Conservation (phyloP, 441 rosid genomes). For the Syzygium syzygioides region DNA sequence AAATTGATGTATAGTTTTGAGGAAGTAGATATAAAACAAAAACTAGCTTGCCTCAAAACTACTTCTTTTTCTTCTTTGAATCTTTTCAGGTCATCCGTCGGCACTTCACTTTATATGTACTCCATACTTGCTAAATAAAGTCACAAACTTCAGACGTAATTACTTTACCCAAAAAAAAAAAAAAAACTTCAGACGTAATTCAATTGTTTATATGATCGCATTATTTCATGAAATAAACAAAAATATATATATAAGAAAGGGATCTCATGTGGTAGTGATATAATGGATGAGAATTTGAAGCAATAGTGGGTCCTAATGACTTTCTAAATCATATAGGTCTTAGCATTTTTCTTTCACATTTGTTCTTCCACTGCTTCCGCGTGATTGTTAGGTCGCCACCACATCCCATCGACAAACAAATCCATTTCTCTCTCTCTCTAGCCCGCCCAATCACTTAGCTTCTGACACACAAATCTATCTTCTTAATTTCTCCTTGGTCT, state of each 20-base stretch:
- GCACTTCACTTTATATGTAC: not conserved
- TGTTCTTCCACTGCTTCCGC: no score
- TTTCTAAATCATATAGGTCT: not conserved
- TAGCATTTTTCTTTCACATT: not conserved
- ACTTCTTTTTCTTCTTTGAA: no score
- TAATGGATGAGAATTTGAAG: not conserved
- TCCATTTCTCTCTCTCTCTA: no score
- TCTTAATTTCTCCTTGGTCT: no score
- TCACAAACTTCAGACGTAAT: not conserved
- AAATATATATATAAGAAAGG: accelerated
- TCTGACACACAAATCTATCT: no score
- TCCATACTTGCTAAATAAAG: not conserved
- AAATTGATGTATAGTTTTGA: not conserved
- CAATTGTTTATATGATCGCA: not conserved
- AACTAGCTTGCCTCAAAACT: not conserved
- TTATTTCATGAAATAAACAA: not conserved
- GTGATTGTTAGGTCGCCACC: no score
- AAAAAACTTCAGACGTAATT: not conserved
- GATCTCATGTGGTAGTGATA: not conserved
- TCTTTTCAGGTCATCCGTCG: no score
- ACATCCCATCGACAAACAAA: no score
- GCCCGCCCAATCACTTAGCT: no score
- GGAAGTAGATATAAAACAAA: not conserved
- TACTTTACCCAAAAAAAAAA: no score
- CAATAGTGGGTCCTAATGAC: not conserved